Base-by-base conservation (phyloP, 2,329 filamentous ascomycete genomes). In the Hymenoscyphus albidus region DNA sequence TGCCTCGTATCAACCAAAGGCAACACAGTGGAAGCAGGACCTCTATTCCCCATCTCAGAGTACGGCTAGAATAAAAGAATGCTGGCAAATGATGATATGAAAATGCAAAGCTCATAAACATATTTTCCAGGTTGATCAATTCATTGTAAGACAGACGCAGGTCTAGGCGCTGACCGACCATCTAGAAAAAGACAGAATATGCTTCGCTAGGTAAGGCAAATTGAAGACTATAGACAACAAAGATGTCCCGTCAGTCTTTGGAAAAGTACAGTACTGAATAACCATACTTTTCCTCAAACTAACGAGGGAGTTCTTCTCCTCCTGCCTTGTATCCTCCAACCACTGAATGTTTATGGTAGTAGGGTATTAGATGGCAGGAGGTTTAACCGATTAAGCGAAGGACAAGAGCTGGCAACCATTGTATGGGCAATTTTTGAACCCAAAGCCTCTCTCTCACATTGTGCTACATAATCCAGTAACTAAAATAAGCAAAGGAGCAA, bases 361-460 rank as follows among this genome's bases (percentile, higher is more conserved):
- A 85, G 85, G 85, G 81, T 87, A 88, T 88, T 89, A 87, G 85
- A 89, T 87, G 80, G 84, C 82, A 83, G 85, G 87, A 89, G 86
- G 7, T 40, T 13, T 59, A 16, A 13, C 14, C 40, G 16, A 10
- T 13, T 59, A 16, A 13, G n/a, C 40, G 16, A 10, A 51, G 18
- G n/a, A 51, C 10, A 13, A 54, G 10, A 54, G 10, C 3, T 1
- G 18, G 22, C 22, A 27, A 18, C 18, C 18, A 12, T 51, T 51
- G 5, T 2, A 6, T 51, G 44, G 44, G 5, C 9, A 35, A 35
- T 22, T 51, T 1, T 22, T 10, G 16, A 22, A 54, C 18, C 27
- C 10, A 13, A 18, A 54, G 48, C 48, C 13, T 9, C 7, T 5
- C 32, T 1, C 9, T 6, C 5, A 35, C 9, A 27, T 27, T 27